Conservation (phyloP, 768 basidiomycete species). For the Mycena amicta region DNA sequence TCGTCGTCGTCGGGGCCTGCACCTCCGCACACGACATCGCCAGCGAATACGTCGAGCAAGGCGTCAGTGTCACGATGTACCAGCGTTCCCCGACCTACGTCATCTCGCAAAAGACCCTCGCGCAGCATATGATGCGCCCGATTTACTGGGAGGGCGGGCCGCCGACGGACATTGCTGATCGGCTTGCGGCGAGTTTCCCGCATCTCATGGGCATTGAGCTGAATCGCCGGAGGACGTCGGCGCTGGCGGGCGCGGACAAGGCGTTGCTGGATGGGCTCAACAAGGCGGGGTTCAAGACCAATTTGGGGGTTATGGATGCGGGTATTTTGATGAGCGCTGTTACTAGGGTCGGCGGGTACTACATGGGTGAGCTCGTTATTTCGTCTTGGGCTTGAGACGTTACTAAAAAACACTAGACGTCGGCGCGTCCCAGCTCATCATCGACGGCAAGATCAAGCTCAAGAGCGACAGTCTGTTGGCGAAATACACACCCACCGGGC, state of each 20-base stretch:
- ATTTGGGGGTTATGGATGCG: conserved; percentile 43
- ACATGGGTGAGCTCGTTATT: conserved; percentile 44
- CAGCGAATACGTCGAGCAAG: conserved; percentile 9
- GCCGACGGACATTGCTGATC: conserved; percentile 19
- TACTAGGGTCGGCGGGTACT: conserved; percentile 51
- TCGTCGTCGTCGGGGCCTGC: conserved; percentile 68
- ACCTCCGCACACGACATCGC: conserved; percentile 16
- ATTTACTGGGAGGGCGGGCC: conserved; percentile 42
- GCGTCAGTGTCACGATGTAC: conserved; percentile 36
- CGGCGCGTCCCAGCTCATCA: conserved; percentile 61
- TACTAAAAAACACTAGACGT: conserved; percentile 41
- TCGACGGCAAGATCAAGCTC: conserved; percentile 71
- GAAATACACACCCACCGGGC: conserved; percentile 43
- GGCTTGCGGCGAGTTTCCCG: neutral
- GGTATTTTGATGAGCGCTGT: conserved; percentile 37
- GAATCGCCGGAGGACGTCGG: conserved; percentile 35
- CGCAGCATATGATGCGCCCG: conserved; percentile 4
- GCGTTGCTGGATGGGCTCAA: conserved; percentile 49
- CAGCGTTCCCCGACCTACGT: conserved; percentile 50
- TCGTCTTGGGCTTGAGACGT: neutral
- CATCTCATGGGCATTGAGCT: conserved; percentile 7
- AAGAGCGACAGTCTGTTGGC: conserved; percentile 60
- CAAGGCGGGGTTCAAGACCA: conserved; percentile 49
- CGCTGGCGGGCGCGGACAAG: conserved; percentile 47
- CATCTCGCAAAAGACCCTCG: conserved; percentile 38